Conservation (phyloP, 495 filamentous ascomycete species). For the Aspergillus conjunctus region DNA sequence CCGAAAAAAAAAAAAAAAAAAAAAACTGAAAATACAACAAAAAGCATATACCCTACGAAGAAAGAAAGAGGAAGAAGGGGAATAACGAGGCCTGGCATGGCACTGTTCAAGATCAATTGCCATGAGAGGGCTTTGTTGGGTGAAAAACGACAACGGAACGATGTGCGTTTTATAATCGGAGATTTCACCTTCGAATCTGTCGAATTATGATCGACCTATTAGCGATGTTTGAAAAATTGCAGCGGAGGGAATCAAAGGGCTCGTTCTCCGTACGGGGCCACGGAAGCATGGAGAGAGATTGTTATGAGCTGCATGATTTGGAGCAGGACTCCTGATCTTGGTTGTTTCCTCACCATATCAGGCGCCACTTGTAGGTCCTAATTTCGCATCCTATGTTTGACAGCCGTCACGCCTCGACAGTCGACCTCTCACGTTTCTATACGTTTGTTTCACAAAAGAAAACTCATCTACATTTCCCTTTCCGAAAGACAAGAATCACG, state of each 20-base stretch:
- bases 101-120: background rate
- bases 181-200: background rate
- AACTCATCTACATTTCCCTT: conserved; percentile 15
- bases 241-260: conserved; percentile 7
- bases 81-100: background rate
- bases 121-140: background rate
- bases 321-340: conserved; percentile 17
- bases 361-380: conserved; percentile 13
- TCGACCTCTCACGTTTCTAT: conserved; percentile 9
- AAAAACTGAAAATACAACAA: background rate
- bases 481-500: conserved; percentile 24
- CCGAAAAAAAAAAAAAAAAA: conserved; percentile 8
- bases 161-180: too few species aligned
- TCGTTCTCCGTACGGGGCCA: conserved; percentile 25
- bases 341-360: conserved; percentile 8
- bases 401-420: conserved; percentile 6
- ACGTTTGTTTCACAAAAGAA: background rate
- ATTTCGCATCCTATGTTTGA: conserved; percentile 6
- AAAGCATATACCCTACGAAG: background rate
- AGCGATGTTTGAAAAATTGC: background rate
- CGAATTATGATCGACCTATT: background rate
- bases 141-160: too few species aligned
- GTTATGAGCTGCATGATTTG: conserved; percentile 44
- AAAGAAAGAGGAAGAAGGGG: background rate
- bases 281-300: conserved; percentile 40